Percentiles rank a stretch among this genome's conserved stretches.
phyloP scores from a whole-genome alignment of 2,329 filamentous ascomycete species.

The Leptosphaerulina australis region DNA sequence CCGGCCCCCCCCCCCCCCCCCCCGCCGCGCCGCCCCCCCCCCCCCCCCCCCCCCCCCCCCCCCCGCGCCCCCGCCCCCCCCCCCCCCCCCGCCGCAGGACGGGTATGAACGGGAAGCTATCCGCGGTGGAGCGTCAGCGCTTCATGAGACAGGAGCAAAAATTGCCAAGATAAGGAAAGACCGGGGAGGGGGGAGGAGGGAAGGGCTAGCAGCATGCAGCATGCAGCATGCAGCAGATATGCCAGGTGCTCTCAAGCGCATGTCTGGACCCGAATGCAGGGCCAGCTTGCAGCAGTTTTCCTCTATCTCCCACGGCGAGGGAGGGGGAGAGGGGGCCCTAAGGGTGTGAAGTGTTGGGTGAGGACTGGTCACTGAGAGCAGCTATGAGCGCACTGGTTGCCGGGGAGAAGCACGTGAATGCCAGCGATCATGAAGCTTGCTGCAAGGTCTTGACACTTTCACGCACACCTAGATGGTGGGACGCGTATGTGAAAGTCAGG shows the following conservation, averaged over 20 bases:
- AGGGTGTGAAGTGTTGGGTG: not conserved
- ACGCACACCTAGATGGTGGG: not conserved
- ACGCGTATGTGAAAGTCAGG: not conserved
- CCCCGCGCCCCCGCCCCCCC: too few species aligned
- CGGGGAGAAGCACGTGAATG: not conserved
- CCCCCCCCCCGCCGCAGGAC: too few species aligned
- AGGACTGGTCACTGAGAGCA: not conserved
- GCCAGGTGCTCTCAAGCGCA: slow-evolving; percentile 11
- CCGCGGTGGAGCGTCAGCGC: slow-evolving; percentile 17
- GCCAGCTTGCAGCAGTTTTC: slow-evolving; percentile 11
- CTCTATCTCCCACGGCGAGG: not conserved
- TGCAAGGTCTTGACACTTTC: not conserved
- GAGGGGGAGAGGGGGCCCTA: not conserved
- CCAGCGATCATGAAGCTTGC: slow-evolving; percentile 2
- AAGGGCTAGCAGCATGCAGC: too few species aligned
- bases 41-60: too few species aligned
- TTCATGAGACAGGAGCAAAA: slow-evolving; percentile 8
- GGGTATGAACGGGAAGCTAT: slow-evolving; percentile 4
- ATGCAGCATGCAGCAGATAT: slow-evolving; percentile 1
- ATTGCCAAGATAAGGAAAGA: slow-evolving; percentile 8
- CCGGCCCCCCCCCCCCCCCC: too few species aligned
- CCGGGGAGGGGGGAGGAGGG: too few species aligned
- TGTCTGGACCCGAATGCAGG: slow-evolving; percentile 10
- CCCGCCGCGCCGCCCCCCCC: too few species aligned
- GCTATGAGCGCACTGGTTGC: not conserved